phyloP scores from a whole-genome alignment of 257 asterid genomes.

The Osmanthus fragrans region DNA sequence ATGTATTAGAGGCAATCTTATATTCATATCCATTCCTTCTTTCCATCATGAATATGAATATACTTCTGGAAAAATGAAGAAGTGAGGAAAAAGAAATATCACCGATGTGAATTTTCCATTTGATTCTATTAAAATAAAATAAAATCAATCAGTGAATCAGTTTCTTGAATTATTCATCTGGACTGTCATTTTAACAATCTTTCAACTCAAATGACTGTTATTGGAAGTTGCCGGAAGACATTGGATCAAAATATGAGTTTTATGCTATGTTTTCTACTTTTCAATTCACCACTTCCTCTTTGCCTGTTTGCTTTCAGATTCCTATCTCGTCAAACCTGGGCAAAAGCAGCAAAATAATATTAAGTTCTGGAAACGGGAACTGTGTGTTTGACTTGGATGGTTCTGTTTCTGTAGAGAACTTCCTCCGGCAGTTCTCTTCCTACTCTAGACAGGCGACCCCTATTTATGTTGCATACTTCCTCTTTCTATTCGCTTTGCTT shows the following conservation, averaged over 20 bases:
- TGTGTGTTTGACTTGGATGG: conserved; percentile 46
- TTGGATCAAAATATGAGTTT: neutral
- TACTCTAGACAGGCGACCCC: conserved; percentile 70
- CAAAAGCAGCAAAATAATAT: conserved; percentile 48
- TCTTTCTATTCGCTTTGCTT: conserved; percentile 44
- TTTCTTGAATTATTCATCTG: neutral
- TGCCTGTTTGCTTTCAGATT: conserved; percentile 35
- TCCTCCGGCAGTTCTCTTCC: conserved; percentile 51
- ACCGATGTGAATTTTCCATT: neutral
- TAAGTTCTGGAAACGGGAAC: conserved; percentile 43
- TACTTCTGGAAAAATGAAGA: neutral
- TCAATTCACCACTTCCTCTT: conserved; percentile 11
- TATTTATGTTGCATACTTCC: conserved; percentile 39
- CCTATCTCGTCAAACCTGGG: conserved; percentile 37
- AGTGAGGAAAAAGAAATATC: neutral
- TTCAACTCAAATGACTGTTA: neutral
- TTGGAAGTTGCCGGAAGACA: neutral
- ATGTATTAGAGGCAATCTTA: neutral
- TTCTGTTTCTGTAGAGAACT: conserved; percentile 39
- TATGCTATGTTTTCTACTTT: neutral
- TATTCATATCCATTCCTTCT: neutral
- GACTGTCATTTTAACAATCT: conserved; percentile 11
- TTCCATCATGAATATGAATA: neutral
- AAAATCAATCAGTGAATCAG: neutral
- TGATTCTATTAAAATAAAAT: neutral